Evolutionary conservation across 805 yeast species (phyloP), one percentile per base, ranked within the genome.

Genomic region (Ogataea methylovora): DNA sequence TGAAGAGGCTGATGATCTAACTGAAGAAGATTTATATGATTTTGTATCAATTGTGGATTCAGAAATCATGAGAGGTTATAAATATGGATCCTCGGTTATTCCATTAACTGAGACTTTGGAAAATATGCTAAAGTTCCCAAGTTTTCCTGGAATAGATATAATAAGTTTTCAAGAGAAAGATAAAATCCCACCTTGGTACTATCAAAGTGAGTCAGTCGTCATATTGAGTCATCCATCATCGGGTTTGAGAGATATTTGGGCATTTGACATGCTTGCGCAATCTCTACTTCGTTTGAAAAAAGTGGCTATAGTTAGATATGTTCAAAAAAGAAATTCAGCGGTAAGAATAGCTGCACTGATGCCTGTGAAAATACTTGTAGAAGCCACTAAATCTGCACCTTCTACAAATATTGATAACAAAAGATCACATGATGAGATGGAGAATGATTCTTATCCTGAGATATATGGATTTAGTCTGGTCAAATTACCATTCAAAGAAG

Each of bases 401-500:
- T 11, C 8, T 9, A n/a, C 12, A 15, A 45, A 37, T 2, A 13
- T 31, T 8, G 38, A 38, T 3, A 39, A 34, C 1, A 56, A 58
- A 28, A 49, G 58, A 22, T 29, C 25, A 11, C 28, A 36, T 5
- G 44, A 56, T 21, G 37, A 45, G 6, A 31, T 43, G 10, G 37
- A 38, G 5, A 43, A 38, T 6, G 54, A 46, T 12, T 32, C 35
- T 3, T 36, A 37, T n/a, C 15, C n/a, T 9, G 27, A 30, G 12
- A 24, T 17, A 2, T 61, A 70, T 38, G 65, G 68, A 0, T 65
- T 84, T 35, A 56, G 70, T 1, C 50, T 78, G 42, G 66, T 67
- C 10, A 60, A 78, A 30, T 50, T 86, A 10, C 92, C 95, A 2
- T 84, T 72, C 53, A 69, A 71, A 28, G 94, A 84, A 42, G 95